Base-by-base conservation (phyloP, 768 basidiomycete genomes). In the Candolleomyces eurysporus region DNA sequence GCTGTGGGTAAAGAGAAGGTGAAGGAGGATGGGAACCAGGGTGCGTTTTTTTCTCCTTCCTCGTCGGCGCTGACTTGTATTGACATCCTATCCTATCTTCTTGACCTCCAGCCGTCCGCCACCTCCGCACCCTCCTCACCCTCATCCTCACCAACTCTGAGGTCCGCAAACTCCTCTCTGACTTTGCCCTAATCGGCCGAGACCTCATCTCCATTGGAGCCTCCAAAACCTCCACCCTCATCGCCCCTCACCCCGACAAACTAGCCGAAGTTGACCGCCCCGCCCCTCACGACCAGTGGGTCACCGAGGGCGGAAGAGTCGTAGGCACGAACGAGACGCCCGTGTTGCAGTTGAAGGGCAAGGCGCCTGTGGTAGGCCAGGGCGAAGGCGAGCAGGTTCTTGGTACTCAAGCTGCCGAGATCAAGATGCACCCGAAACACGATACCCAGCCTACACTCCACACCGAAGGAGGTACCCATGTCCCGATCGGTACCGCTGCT, bases 71-170 rank as follows among this genome's bases (percentile, higher is more conserved):
- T 46, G 2, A 17, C 9, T 53, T 6, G n/a, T 11, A 40, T 46
- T 57, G 14, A 59, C 36, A 36, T 8, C 32, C 4, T 9, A 32
- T 32, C 16, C n/a, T n/a, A n/a, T 30, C 10, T 22, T 2, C 39
- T 55, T 16, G 5, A 22, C 2, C n/a, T 62, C 7, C 63, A 91
- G 94, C 94, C 21, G 84, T 91, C 50, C 82, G 82, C 59, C 93
- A 98, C 74, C 84, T 98, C 16, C 92, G 95, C 65, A 95, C 94
- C 0, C 84, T 99, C 51, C 79, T 92, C 62, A 84, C 85, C 48
- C 88, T 98, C 67, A 80, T 98, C 68, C 80, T 94, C 63, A 96
- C 96, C 70, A 99, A 99, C 77, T 89, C 91, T 0, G 92, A 96
- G 76, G 89, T 91, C 32, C 89, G 94, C 68, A 96, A 97, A 72